Conservation (phyloP, 2,329 filamentous ascomycete genomes). For the Aspergillus tubingensis region DNA sequence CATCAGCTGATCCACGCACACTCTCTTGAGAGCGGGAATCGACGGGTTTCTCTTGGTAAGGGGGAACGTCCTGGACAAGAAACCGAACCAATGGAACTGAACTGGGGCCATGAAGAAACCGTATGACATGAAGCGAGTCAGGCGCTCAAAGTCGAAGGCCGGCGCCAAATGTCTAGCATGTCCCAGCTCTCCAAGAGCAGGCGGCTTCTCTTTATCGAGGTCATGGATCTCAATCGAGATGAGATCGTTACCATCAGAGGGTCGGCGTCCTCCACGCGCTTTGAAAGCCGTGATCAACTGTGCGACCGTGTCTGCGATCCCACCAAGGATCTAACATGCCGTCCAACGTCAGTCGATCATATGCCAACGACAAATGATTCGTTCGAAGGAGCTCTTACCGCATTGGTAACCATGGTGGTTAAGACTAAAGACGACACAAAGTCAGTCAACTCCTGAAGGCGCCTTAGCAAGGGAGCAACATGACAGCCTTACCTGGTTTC, state of each 20-base stretch:
- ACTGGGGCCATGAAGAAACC: conserved; percentile 94
- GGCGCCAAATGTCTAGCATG: conserved; percentile 66
- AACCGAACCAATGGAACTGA: conserved; percentile 94
- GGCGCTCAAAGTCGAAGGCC: conserved; percentile 91
- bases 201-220: conserved; percentile 76
- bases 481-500: conserved; percentile 67
- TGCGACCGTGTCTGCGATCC: conserved; percentile 93
- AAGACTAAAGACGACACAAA: conserved; percentile 61
- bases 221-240: conserved; percentile 88
- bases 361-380: background rate
- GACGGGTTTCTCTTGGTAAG: conserved; percentile 76
- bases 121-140: conserved; percentile 95
- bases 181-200: conserved; percentile 65
- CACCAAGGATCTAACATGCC: conserved; percentile 69
- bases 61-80: conserved; percentile 79
- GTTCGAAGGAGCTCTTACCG: conserved; percentile 55
- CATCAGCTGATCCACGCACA: conserved; percentile 87
- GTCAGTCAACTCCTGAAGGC: conserved; percentile 19
- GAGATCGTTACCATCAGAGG: conserved; percentile 62
- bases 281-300: conserved; percentile 82
- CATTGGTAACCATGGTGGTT: conserved; percentile 99
- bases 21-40: conserved; percentile 79
- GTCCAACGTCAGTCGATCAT: conserved; percentile 15
- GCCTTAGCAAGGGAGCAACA: background rate
- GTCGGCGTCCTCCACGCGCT: conserved; percentile 63